A percentile compares a stretch with the other conserved stretches of the same genome.
Conservation (phyloP, 495 filamentous ascomycete genomes). For the Xylaria telfairii region DNA sequence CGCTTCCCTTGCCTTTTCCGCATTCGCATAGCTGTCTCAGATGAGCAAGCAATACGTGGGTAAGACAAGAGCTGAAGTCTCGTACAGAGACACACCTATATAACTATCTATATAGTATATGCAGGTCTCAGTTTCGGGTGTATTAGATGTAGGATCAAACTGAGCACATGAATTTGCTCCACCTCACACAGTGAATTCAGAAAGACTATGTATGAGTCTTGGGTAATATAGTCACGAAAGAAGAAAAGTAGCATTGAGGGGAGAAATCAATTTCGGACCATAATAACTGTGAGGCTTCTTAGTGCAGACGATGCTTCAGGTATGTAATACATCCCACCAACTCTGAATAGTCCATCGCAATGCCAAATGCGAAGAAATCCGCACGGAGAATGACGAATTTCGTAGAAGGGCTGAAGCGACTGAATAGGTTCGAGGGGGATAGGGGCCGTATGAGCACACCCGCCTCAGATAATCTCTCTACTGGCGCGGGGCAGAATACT, state of each 20-base stretch:
- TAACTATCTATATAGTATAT: too few relatives aligned
- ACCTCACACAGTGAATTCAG: too few relatives aligned
- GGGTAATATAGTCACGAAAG: neutral
- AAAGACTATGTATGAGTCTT: too few relatives aligned
- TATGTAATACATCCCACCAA: neutral
- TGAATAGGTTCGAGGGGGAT: conserved; percentile 15
- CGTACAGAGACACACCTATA: too few relatives aligned
- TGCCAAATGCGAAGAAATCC: conserved; percentile 18
- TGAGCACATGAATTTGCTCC: too few relatives aligned
- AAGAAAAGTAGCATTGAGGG: neutral
- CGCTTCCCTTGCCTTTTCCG: too few relatives aligned
- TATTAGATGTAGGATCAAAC: too few relatives aligned
- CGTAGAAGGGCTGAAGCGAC: conserved; percentile 12
- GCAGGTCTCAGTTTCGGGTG: too few relatives aligned
- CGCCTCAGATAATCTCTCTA: neutral
- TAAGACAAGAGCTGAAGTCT: too few relatives aligned
- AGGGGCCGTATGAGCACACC: neutral
- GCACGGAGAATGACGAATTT: conserved; percentile 17
- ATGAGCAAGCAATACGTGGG: too few relatives aligned
- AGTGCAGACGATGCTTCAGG: neutral
- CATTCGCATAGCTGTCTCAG: too few relatives aligned
- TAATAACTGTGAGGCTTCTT: neutral
- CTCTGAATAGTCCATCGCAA: conserved; percentile 9
- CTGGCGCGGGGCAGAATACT: conserved; percentile 9
- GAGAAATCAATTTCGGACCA: too few relatives aligned